Evolutionary conservation across 2,329 filamentous ascomycete species (phyloP), one percentile per base, ranked within the genome.

Genomic region (Fusarium transvaalense): DNA sequence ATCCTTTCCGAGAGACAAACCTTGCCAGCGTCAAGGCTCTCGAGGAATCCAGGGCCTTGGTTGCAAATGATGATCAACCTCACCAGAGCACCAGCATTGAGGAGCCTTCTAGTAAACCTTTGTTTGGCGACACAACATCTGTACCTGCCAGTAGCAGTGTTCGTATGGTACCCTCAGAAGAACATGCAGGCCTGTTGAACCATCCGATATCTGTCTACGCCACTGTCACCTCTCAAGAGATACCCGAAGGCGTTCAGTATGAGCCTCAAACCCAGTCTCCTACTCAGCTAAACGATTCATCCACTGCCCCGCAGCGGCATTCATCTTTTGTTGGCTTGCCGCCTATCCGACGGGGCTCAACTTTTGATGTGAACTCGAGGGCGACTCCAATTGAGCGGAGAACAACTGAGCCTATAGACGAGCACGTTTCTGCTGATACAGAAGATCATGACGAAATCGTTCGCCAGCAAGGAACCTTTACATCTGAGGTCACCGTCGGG

Each of bases 271-370:
- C 65, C 32, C 39, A 37, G 21, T 12, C 21, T 19, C 41, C 31
- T 25, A 29, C 27, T 10, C 53, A 64, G 15, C 25, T n/a, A 19
- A 69, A 69, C 25, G 57, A 53, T 31, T 56, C 59, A 13, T 58
- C 73, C 17, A 72, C 74, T 46, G 69, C 69, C n/a, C 78, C 81
- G 35, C 77, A 81, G 38, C 80, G 83, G 32, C 78, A 81, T 13
- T 79, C 83, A 2, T 87, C 85, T 2, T 89, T 89, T 65, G 78
- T 84, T 23, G 85, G 85, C 1, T 76, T 90, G 37, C 88, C 88
- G 5, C 86, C 86, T 2, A 88, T 90, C 60, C 82, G 86, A 45
- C 82, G 86, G 32, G 83, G 82, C 15, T 89, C 88, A 17, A 86
- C 85, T 5, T 86, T 90, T 75, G 84, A 84, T 19, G 68, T 85